Evolutionary conservation across 768 basidiomycete species (phyloP), one percentile per base, ranked within the genome.

Genomic region (Lactarius indigo): DNA sequence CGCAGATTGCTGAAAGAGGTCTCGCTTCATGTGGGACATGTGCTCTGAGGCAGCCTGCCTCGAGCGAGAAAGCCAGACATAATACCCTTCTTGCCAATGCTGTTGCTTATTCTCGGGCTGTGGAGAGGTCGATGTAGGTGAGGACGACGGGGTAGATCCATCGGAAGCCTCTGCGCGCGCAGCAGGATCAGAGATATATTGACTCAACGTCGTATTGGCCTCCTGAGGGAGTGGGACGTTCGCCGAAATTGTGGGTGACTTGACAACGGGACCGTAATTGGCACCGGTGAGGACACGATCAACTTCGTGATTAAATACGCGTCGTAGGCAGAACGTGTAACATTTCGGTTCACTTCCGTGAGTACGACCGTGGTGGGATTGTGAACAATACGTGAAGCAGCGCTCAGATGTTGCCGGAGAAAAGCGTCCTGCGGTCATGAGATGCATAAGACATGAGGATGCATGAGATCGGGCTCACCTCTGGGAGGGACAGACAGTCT

Each of bases 61-160:
- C 58, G 80, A 85, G 62, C 79, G 79, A 18, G 84, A 83, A 59
- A 84, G 82, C 89, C 89, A 91, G 50, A 92, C 71, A 72, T 92
- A 92, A 82, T 84, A 88, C 5, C 90, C 90, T 71, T 87, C 85
- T 64, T 89, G 81, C 90, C 90, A 92, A 71, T 83, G 81, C 68
- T 83, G 85, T 50, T 78, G 79, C 26, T 83, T 78, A 44, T 68
- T 76, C 65, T 64, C 76, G 28, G 72, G 70, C 6, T 73, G 58
- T 33, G 33, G 23, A 5, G 44, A 31, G 44, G 61, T 44, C 17
- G 64, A 31, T 50, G 64, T 9, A 44, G 57, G 55, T 39, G 55
- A 50, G 13, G 63, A 57, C 23, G 54, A 52, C 23, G 41, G 23
- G 26, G 75, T 5, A 37, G 62, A 59, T 33, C 28, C 33, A 59